These are phyloP conservation scores for Gossypium stocksii DNA, from an alignment of 345 rosid genomes.

Conservation along the genomic window DNA sequence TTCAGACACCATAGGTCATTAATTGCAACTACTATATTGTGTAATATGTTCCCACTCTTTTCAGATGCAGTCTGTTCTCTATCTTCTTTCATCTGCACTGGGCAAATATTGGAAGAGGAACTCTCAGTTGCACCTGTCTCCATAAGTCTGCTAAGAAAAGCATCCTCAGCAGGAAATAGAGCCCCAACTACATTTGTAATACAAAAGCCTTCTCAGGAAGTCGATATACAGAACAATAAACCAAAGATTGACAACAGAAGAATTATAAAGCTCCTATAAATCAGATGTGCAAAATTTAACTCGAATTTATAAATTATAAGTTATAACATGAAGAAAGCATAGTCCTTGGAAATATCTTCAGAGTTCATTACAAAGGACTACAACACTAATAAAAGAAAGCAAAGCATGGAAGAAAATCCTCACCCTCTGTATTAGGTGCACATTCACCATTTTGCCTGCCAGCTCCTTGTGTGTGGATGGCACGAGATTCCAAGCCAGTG, in stretches of 20 bases:
- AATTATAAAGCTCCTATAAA: neutral
- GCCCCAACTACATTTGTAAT: conserved; percentile 44
- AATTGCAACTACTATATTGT: conserved; percentile 48
- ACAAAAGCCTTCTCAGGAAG: conserved; percentile 13
- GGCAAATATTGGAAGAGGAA: conserved; percentile 48
- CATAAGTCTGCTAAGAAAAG: conserved; percentile 61
- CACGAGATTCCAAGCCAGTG: conserved; percentile 54
- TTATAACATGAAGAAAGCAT: neutral
- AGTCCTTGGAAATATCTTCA: neutral
- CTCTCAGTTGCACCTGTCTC: conserved; percentile 91
- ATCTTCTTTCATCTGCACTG: conserved; percentile 40
- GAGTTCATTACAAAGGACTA: neutral
- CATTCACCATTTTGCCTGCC: conserved; percentile 31
- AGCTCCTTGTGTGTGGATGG: conserved; percentile 41
- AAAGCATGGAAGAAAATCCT: conserved; percentile 22
- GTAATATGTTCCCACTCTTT: conserved; percentile 40
- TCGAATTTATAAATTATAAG: neutral
- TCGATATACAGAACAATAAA: neutral
- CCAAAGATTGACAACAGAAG: neutral
- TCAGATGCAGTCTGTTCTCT: conserved; percentile 33
- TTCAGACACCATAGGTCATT: conserved; percentile 56
- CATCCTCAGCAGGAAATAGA: conserved; percentile 42
- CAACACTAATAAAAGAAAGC: neutral
- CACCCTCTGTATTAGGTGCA: conserved; percentile 40
- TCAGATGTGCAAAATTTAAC: neutral